A percentile compares a stretch with the other conserved stretches of the same genome.
These are phyloP conservation scores for Raffaelea arxii DNA, from an alignment of 2,329 filamentous ascomycete species.

Conservation along the genomic window DNA sequence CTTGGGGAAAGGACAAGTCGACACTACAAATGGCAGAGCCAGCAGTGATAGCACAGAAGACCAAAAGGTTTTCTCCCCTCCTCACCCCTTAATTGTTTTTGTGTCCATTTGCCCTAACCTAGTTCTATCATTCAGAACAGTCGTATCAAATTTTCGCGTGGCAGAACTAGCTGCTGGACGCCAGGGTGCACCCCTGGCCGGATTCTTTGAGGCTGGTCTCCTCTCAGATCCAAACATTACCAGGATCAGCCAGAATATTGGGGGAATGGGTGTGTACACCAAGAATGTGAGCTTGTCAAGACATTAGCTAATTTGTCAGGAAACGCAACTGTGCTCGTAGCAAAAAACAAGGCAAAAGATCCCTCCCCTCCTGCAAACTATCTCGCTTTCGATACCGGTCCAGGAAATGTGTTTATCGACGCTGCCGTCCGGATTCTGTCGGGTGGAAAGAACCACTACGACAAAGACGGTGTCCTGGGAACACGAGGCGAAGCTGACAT, in stretches of 20 bases:
- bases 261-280: not conserved
- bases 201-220: constrained; percentile 1
- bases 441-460: not conserved
- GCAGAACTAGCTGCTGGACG: constrained; percentile 1
- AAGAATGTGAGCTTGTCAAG: too few relatives aligned
- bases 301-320: not conserved
- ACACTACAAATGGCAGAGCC: constrained; percentile 4
- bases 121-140: not conserved
- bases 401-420: constrained; percentile 1
- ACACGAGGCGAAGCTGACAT: not conserved
- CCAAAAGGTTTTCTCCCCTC: not conserved
- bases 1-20: not conserved
- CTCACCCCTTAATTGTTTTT: too few relatives aligned
- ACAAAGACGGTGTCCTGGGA: not conserved
- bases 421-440: constrained; percentile 1
- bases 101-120: not conserved
- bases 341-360: not conserved
- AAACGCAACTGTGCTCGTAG: constrained; percentile 1
- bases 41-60: constrained; percentile 1
- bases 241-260: not conserved
- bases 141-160: constrained; percentile 1
- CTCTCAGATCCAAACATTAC: not conserved
- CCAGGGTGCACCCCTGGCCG: constrained; percentile 1
- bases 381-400: constrained; percentile 3
- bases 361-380: not conserved